Evolutionary conservation across 176 grass and related monocot species (phyloP).

Genomic region (Lolium rigidum): DNA sequence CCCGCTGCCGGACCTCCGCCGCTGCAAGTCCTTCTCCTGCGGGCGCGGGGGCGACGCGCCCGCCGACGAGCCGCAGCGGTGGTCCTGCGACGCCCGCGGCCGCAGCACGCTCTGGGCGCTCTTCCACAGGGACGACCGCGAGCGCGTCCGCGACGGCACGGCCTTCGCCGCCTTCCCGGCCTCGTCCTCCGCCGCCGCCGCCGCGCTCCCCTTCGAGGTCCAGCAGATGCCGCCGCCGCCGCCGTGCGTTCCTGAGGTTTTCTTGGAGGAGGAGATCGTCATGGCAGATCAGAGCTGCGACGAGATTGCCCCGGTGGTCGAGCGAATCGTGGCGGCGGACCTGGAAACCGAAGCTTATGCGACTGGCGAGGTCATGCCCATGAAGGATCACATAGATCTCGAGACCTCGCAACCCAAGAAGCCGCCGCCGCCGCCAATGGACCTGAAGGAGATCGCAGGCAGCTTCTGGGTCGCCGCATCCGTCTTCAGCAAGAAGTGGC

Average conservation of each 20-base stretch:
- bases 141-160: constrained; percentile 68
- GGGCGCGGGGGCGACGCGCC: constrained; percentile 56
- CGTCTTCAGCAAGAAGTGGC: constrained; percentile 99
- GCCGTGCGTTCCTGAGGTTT: constrained; percentile 46
- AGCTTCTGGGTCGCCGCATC: constrained; percentile 98
- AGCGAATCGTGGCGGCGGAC: constrained; percentile 54
- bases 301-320: constrained; percentile 64
- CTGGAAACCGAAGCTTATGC: constrained; percentile 49
- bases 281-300: constrained; percentile 56
- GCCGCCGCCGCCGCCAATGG: constrained; percentile 52
- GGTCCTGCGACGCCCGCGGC: constrained; percentile 87
- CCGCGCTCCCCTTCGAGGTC: constrained; percentile 54
- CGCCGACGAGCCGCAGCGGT: constrained; percentile 66
- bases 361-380: constrained; percentile 43
- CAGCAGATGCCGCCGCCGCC: constrained; percentile 31
- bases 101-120: constrained; percentile 88
- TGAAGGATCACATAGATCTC: constrained; percentile 98
- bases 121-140: constrained; percentile 90
- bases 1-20: constrained; percentile 61
- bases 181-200: constrained; percentile 57
- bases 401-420: constrained; percentile 66
- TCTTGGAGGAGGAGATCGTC: constrained; percentile 58
- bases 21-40: constrained; percentile 86
- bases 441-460: constrained; percentile 91
- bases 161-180: constrained; percentile 54